phyloP scores from a whole-genome alignment of 2,329 filamentous ascomycete genomes.

The Paradendryphiella salina region DNA sequence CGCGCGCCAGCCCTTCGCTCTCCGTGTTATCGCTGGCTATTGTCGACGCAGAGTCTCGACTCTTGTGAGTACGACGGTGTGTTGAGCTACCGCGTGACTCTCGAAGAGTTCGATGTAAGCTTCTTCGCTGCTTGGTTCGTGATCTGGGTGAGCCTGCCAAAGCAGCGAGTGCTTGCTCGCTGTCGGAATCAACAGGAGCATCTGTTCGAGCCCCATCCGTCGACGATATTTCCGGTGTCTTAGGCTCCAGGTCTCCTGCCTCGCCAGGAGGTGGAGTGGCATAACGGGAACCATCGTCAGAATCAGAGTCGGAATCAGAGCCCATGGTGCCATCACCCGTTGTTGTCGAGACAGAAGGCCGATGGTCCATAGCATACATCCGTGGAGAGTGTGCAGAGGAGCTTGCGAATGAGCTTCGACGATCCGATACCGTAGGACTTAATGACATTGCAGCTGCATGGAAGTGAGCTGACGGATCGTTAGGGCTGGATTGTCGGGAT shows the following conservation, averaged over 20 bases:
- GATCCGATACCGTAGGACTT: conserved; percentile 37
- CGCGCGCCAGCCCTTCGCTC: conserved; percentile 73
- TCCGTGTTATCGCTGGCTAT: conserved; percentile 54
- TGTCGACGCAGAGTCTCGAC: conserved; percentile 71
- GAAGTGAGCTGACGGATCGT: conserved; percentile 34
- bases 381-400: conserved; percentile 43
- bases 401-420: conserved; percentile 39
- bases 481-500: conserved; percentile 44
- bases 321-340: conserved; percentile 30
- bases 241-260: conserved; percentile 22
- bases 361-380: conserved; percentile 37
- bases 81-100: conserved; percentile 70
- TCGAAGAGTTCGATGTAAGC: conserved; percentile 84
- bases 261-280: conserved; percentile 41
- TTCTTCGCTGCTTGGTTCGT: conserved; percentile 74
- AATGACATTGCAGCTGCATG: conserved; percentile 41
- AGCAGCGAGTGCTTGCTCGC: conserved; percentile 31
- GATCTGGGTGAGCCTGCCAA: conserved; percentile 54
- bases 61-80: conserved; percentile 72
- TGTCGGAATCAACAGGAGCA: conserved; percentile 35
- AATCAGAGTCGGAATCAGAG: conserved; percentile 34
- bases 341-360: conserved; percentile 43
- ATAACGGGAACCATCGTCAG: conserved; percentile 30
- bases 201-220: conserved; percentile 33
- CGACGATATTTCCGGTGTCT: conserved; percentile 31